Evolutionary conservation across 768 basidiomycete genomes (phyloP).

Genomic region (Chiua virens): DNA sequence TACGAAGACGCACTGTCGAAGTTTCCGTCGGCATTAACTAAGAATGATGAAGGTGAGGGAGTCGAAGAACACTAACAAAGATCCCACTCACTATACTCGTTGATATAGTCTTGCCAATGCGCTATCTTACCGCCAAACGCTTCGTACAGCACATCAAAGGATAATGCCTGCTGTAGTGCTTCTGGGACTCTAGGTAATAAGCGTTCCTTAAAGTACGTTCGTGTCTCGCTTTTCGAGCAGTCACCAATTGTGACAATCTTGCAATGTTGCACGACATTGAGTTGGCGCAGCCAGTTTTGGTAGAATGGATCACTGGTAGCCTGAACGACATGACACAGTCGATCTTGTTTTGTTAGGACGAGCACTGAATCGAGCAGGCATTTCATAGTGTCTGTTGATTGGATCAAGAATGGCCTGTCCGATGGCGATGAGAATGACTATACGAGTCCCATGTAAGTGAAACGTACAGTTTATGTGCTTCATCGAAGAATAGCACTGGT

Average conservation of each 20-base stretch:
- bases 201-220: slow-evolving; percentile 61
- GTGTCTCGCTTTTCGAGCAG: slow-evolving; percentile 70
- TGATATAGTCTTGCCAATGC: slow-evolving; percentile 80
- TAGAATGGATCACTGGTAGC: slow-evolving; percentile 85
- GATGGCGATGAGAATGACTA: slow-evolving; percentile 1
- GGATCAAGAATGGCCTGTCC: slow-evolving; percentile 71
- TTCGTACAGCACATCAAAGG: slow-evolving; percentile 73
- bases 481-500: slow-evolving; percentile 82
- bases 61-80: background rate
- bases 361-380: slow-evolving; percentile 83
- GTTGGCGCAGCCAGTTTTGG: slow-evolving; percentile 77
- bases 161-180: slow-evolving; percentile 48
- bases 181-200: slow-evolving; percentile 73
- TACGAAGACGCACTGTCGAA: slow-evolving; percentile 54
- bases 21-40: slow-evolving; percentile 74
- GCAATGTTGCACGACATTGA: slow-evolving; percentile 82
- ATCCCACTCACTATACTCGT: slow-evolving; percentile 56
- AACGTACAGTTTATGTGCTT: slow-evolving; percentile 77
- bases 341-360: slow-evolving; percentile 84
- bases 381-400: slow-evolving; percentile 81
- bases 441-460: background rate
- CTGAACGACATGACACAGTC: slow-evolving; percentile 80
- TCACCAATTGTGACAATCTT: slow-evolving; percentile 85
- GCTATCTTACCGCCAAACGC: slow-evolving; percentile 84
- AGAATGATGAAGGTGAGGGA: slow-evolving; percentile 7